phyloP scores from a whole-genome alignment of 768 basidiomycete genomes.

The Kwoniella sp. region DNA sequence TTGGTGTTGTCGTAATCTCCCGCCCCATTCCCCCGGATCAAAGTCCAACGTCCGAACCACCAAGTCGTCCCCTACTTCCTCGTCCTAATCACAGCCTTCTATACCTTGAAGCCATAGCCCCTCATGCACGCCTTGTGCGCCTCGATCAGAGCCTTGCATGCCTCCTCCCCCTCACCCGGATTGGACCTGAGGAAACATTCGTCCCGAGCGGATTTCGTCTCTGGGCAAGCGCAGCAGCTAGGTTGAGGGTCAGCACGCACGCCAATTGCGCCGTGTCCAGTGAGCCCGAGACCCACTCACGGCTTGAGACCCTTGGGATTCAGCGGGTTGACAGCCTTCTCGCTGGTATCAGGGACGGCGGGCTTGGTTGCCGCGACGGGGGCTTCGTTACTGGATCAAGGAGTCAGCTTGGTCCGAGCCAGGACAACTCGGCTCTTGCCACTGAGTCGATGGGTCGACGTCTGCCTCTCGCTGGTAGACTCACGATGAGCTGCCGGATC shows the following conservation, averaged over 20 bases:
- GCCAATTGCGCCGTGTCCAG: not conserved
- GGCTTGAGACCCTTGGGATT: slow-evolving; percentile 95
- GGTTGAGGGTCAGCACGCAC: not conserved
- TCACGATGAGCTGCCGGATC: slow-evolving; percentile 6
- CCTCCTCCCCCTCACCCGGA: slow-evolving; percentile 63
- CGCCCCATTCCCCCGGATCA: no score
- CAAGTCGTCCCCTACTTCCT: not conserved
- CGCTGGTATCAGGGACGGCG: no score
- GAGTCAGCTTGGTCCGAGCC: no score
- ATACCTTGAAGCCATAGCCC: slow-evolving; percentile 75
- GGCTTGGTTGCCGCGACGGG: no score
- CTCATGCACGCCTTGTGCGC: slow-evolving; percentile 89
- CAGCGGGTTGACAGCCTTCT: slow-evolving; percentile 61
- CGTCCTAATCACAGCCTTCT: slow-evolving; percentile 1
- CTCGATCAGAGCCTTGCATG: slow-evolving; percentile 74
- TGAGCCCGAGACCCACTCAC: slow-evolving; percentile 56
- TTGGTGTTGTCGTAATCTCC: no score
- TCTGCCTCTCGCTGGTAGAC: not conserved
- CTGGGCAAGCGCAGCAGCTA: slow-evolving; percentile 94
- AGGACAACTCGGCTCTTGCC: no score
- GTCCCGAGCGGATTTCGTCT: slow-evolving; percentile 87
- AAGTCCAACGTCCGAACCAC: not conserved
- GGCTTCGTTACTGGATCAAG: no score
- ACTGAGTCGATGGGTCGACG: slow-evolving; percentile 3
- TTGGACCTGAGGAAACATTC: slow-evolving; percentile 76